phyloP scores from a whole-genome alignment of 805 yeast genomes.

The Saturnispora gosingensis region DNA sequence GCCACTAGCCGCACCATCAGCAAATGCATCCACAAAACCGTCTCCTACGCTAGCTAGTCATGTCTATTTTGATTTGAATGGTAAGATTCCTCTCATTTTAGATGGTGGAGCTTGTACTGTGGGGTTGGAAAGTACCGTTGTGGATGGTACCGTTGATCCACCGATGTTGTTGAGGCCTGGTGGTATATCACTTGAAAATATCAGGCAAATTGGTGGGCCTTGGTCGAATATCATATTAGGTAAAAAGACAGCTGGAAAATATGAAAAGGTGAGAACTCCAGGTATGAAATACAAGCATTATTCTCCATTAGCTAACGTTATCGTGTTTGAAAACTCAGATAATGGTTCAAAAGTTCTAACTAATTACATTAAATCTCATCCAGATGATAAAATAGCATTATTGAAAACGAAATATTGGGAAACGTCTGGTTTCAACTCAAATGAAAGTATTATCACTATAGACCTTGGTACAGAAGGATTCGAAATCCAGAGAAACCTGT shows the following conservation, averaged over 20 bases:
- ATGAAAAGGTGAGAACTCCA: conserved; percentile 79
- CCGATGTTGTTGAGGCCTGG: conserved; percentile 93
- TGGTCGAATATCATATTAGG: conserved; percentile 64
- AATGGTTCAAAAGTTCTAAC: conserved; percentile 32
- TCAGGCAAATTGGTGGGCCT: conserved; percentile 42
- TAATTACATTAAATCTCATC: conserved; percentile 13
- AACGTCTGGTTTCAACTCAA: conserved; percentile 11
- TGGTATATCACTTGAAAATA: conserved; percentile 77
- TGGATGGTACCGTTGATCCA: conserved; percentile 78
- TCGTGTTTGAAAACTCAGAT: conserved; percentile 46
- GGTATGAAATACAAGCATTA: conserved; percentile 98
- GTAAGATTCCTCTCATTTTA: conserved; percentile 70
- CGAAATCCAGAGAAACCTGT: conserved; percentile 68
- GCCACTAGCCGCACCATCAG: conserved; percentile 96
- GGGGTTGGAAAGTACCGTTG: conserved; percentile 91
- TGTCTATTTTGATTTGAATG: conserved; percentile 71
- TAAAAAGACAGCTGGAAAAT: conserved; percentile 51
- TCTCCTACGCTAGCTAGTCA: conserved; percentile 87
- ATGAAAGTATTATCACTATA: neutral
- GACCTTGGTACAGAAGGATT: conserved; percentile 38
- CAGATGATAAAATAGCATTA: conserved; percentile 37
- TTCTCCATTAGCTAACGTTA: conserved; percentile 81
- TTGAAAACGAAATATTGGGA: conserved; percentile 35
- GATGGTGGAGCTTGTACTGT: conserved; percentile 89
- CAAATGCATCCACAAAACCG: conserved; percentile 92